A percentile compares a stretch with the other conserved stretches of the same genome.
Conservation (phyloP, 345 rosid genomes). For the Conringia planisiliqua region DNA sequence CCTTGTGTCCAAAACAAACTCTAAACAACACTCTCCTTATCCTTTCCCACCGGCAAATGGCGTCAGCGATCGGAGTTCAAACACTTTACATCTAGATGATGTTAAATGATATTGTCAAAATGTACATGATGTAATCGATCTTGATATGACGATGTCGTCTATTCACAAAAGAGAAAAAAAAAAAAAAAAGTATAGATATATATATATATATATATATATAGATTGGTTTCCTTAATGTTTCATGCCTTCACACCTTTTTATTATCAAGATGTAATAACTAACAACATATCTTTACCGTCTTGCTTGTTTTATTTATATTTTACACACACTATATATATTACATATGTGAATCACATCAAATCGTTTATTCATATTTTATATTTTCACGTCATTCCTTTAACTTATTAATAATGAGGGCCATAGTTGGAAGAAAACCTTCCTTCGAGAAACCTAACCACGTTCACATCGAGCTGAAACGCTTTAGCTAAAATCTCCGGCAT, state of each 20-base stretch:
- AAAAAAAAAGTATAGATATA: no score
- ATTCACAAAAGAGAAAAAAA: no score
- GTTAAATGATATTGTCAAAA: no score
- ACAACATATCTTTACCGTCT: background rate
- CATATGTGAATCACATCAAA: slow-evolving; percentile 6
- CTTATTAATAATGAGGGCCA: background rate
- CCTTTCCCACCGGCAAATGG: no score
- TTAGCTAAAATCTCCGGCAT: slow-evolving; percentile 41
- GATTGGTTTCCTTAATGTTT: no score
- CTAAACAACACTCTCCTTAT: no score
- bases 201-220: no score
- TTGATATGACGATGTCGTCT: no score
- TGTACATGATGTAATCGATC: no score
- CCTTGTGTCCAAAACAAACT: no score
- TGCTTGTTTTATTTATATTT: background rate
- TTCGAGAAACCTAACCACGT: slow-evolving; percentile 34
- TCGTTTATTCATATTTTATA: background rate
- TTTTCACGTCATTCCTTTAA: background rate
- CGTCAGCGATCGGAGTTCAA: no score
- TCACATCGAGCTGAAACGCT: slow-evolving; percentile 44
- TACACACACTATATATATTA: slow-evolving; percentile 12
- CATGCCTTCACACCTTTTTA: background rate
- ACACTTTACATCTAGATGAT: no score
- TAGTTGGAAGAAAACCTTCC: slow-evolving; percentile 27
- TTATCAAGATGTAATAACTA: background rate